Base-by-base conservation (phyloP, 441 rosid genomes). In the Corymbia calophylla region DNA sequence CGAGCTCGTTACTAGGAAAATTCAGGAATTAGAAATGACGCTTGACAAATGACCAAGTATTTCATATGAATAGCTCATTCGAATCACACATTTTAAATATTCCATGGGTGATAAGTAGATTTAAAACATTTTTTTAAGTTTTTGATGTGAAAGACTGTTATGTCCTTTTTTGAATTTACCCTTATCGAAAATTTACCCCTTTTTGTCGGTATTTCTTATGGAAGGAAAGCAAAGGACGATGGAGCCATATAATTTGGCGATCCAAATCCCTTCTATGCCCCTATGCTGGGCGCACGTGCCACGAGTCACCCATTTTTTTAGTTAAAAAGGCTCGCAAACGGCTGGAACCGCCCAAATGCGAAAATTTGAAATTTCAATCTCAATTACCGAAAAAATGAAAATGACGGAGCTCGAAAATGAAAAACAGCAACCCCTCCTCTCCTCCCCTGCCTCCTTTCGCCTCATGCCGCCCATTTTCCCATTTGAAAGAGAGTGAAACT, bases 21-120 rank as follows among this genome's bases (percentile, higher is more conserved):
- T 25, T 58, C 25, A 58, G 14, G 64, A 11, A 58, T 58, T 0
- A 58, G 17, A 58, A 58, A 58, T 0, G 25, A 1, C 1, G 0
- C 64, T 25, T 6, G 25, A 25, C 64, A 58, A 4, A 58, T 58
- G n/a, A 58, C 3, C n/a, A 58, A 58, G 64, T 25, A 58, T 10
- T 58, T 3, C 5, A 10, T 25, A 25, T 3, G n/a, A 58, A 58
- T 39, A 58, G n/a, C 14, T 2, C 9, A 29, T 23, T 58, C 3
- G 1, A 58, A 58, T 25, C 25, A 25, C 64, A 58, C 0, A 1
- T 23, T 27, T 58, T 13, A 58, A 58, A 6, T 25, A 58, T 58
- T 58, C 3, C n/a, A 58, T 0, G 3, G n/a, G 0, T 3, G 3
- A 17, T 44, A 17, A 2, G 8, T 68, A 23, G 23, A 68, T 32